Evolutionary conservation across 192 early-diverging fungal genomes (phyloP).

Genomic region (Dissophora ornata): DNA sequence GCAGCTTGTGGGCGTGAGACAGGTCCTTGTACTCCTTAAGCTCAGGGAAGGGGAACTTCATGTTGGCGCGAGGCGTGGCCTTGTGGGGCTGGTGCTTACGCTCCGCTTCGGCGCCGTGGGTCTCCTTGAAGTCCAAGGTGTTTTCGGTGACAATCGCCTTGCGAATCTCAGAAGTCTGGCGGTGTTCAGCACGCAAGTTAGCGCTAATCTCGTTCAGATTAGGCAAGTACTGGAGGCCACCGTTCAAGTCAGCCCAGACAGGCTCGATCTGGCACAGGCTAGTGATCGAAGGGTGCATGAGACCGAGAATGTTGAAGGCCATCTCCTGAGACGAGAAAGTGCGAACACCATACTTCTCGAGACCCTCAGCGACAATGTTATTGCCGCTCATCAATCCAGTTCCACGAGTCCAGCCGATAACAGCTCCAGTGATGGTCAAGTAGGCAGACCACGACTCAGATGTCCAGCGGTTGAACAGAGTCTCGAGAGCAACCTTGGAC

Average conservation of each 20-base stretch:
- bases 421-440: constrained; percentile 88
- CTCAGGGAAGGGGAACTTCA: constrained; percentile 84
- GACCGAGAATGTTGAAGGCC: constrained; percentile 92
- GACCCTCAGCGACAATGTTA: constrained; percentile 88
- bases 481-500: constrained; percentile 94
- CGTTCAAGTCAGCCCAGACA: constrained; percentile 91
- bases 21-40: constrained; percentile 72
- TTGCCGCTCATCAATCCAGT: constrained; percentile 95
- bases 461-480: constrained; percentile 90
- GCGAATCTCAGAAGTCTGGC: constrained; percentile 88
- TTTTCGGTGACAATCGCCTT: constrained; percentile 85
- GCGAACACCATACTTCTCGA: constrained; percentile 88
- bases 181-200: constrained; percentile 79
- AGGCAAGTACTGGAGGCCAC: constrained; percentile 88
- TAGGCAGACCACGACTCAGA: constrained; percentile 91
- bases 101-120: constrained; percentile 78
- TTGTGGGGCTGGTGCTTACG: constrained; percentile 67
- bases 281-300: constrained; percentile 84
- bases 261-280: constrained; percentile 79
- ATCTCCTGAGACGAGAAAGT: constrained; percentile 94
- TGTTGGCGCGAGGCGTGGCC: constrained; percentile 88
- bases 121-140: constrained; percentile 81
- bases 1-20: constrained; percentile 68
- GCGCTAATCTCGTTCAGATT: constrained; percentile 84
- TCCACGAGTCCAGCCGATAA: constrained; percentile 98